Evolutionary conservation across 768 basidiomycete genomes (phyloP), one percentile per base, ranked within the genome.

Genomic region (Boletus insuetus): DNA sequence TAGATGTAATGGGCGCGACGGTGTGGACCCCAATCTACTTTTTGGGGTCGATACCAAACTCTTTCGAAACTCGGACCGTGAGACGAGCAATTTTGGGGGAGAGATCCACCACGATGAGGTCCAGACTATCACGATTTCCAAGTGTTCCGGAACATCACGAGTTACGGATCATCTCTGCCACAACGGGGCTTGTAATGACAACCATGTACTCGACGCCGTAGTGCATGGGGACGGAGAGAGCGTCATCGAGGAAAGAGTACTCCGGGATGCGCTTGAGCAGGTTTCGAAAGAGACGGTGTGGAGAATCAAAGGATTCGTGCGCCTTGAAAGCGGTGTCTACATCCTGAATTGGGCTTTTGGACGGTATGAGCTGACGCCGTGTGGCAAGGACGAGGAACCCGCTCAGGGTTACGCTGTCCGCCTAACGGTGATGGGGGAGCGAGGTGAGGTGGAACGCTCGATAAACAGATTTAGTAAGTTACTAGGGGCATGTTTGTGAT

Each of bases 261-360:
- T 92, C 31, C 65, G 67, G 12, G 65, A 64, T 3, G 83, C 84
- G 7, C 77, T 94, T 2, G 64, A 55, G 3, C 55, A 58, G 7
- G 69, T 93, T 11, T 79, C 84, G 20, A 89, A 87, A 58, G 91
- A 92, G 64, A 70, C 74, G 1, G 74, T 91, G 10, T 94, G 88
- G 83, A 73, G 89, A 59, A 86, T 95, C 34, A 98, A 98, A 66
- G 95, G 94, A 17, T 92, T 94, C 63, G 77, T 95, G 22, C 79
- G 79, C 38, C 68, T 91, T 7, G 60, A 60, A 24, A 59, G 64
- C 3, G 70, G 74, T 9, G 62, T 72, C 58, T 68, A 79, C 65
- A 88, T 94, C 55, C 63, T 96, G 55, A 98, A 98, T 67, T 98
- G 93, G 92, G 94, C 94, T 8, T 98, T 97, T 73, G 91, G 91